A percentile compares a stretch with the other conserved stretches of the same genome.
Conservation (phyloP, 1,139 yeast species). For the Sugiyamaella paludigena region DNA sequence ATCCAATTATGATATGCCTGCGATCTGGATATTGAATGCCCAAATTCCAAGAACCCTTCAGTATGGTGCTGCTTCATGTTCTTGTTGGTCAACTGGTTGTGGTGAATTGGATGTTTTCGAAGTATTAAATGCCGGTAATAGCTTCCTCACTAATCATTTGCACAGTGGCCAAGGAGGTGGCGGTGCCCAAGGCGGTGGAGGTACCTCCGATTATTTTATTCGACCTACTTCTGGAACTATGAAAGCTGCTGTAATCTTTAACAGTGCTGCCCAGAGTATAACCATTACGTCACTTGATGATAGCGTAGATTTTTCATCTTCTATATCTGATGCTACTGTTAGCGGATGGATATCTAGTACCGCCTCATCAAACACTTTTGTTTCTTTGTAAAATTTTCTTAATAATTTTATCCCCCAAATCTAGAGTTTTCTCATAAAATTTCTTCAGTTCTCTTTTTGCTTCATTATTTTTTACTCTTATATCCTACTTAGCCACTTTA, state of each 20-base stretch:
- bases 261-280: conserved; percentile 49
- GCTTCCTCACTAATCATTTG: conserved; percentile 72
- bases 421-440: not conserved
- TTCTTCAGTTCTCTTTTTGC: not conserved
- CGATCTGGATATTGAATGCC: conserved; percentile 92
- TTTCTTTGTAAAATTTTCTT: not conserved
- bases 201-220: conserved; percentile 77
- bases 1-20: conserved; percentile 83
- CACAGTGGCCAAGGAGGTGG: conserved; percentile 79
- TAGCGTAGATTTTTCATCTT: conserved; percentile 51
- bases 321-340: conserved; percentile 45
- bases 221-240: conserved; percentile 78
- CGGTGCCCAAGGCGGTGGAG: conserved; percentile 66
- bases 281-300: conserved; percentile 61
- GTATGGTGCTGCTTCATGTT: conserved; percentile 74
- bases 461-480: not conserved
- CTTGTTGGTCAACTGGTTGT: conserved; percentile 96
- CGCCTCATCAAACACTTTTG: conserved; percentile 9
- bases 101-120: conserved; percentile 95
- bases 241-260: conserved; percentile 89
- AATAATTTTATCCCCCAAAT: not conserved
- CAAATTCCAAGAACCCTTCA: conserved; percentile 92
- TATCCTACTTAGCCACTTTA: too few species aligned
- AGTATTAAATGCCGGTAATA: conserved; percentile 68
- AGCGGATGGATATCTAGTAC: conserved; percentile 29